Evolutionary conservation across 257 asterid species (phyloP).

Genomic region (Linderniella brevidens): DNA sequence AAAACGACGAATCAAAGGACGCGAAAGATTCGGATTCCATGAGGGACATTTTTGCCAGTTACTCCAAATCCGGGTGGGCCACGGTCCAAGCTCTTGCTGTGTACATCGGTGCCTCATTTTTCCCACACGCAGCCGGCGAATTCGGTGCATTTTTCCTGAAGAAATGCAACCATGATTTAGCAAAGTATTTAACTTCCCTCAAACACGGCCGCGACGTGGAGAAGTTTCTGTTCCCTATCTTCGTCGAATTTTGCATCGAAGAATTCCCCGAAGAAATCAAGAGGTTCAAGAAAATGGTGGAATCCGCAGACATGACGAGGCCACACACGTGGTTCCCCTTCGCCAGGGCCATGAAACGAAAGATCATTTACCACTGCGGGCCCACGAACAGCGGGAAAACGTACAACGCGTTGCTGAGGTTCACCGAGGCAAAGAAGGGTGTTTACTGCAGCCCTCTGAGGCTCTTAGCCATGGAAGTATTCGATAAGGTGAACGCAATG

Average conservation of each 20-base stretch:
- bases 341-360: constrained; percentile 94
- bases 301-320: constrained; percentile 77
- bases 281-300: constrained; percentile 62
- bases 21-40: constrained; percentile 37
- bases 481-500: constrained; percentile 69
- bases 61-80: constrained; percentile 72
- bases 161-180: constrained; percentile 33
- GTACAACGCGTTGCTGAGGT: constrained; percentile 82
- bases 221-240: constrained; percentile 64
- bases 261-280: constrained; percentile 57
- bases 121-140: constrained; percentile 49
- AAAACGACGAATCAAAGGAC: constrained; percentile 15
- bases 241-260: constrained; percentile 75
- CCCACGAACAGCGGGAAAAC: constrained; percentile 98
- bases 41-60: constrained; percentile 34
- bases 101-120: constrained; percentile 67
- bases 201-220: constrained; percentile 63
- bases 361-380: constrained; percentile 77
- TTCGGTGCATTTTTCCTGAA: constrained; percentile 37
- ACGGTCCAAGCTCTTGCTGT: constrained; percentile 68
- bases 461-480: constrained; percentile 95
- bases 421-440: constrained; percentile 87
- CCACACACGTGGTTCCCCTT: constrained; percentile 97
- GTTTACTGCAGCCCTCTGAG: constrained; percentile 93
- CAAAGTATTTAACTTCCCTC: constrained; percentile 36